These are phyloP conservation scores for Nothopassalora personata DNA, from an alignment of 2,329 filamentous ascomycete species.

Conservation along the genomic window DNA sequence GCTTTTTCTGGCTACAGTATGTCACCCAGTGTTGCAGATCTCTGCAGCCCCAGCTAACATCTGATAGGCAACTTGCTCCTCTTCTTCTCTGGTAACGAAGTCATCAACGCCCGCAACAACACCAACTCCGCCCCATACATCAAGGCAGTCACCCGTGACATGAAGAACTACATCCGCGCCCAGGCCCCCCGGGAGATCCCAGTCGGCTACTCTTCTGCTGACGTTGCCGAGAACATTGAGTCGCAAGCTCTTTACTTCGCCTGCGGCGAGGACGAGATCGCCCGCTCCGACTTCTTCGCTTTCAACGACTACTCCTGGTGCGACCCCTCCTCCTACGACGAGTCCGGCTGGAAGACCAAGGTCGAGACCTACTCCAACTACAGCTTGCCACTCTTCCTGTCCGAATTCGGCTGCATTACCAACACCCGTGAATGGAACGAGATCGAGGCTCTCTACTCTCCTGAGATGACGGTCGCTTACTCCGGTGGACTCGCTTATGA, in stretches of 20 bases:
- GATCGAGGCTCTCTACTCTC: constrained; percentile 70
- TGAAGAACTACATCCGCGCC: constrained; percentile 74
- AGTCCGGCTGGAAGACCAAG: constrained; percentile 79
- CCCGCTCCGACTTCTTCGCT: constrained; percentile 78
- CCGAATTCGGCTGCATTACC: constrained; percentile 84
- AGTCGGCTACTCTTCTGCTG: constrained; percentile 79
- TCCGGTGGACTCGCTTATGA: constrained; percentile 94
- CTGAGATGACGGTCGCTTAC: constrained; percentile 81
- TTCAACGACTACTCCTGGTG: constrained; percentile 90
- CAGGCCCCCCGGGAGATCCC: constrained; percentile 63
- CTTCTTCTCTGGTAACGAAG: constrained; percentile 76
- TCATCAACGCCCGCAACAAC: constrained; percentile 59
- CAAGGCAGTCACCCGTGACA: constrained; percentile 68
- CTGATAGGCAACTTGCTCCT: constrained; percentile 67
- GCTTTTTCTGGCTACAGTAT: constrained; percentile 66
- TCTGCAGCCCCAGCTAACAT: not conserved
- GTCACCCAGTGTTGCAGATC: constrained; percentile 16
- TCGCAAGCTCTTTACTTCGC: constrained; percentile 89
- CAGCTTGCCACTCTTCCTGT: constrained; percentile 84
- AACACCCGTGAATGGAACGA: constrained; percentile 78
- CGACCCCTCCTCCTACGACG: constrained; percentile 60
- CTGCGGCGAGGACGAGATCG: constrained; percentile 72
- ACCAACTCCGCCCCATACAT: constrained; percentile 63
- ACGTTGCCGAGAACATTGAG: constrained; percentile 77
- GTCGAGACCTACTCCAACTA: constrained; percentile 82